Percentiles rank a stretch among this genome's conserved stretches.
phyloP scores from a whole-genome alignment of 2,329 filamentous ascomycete species.

The Knoxdaviesia proteae region DNA sequence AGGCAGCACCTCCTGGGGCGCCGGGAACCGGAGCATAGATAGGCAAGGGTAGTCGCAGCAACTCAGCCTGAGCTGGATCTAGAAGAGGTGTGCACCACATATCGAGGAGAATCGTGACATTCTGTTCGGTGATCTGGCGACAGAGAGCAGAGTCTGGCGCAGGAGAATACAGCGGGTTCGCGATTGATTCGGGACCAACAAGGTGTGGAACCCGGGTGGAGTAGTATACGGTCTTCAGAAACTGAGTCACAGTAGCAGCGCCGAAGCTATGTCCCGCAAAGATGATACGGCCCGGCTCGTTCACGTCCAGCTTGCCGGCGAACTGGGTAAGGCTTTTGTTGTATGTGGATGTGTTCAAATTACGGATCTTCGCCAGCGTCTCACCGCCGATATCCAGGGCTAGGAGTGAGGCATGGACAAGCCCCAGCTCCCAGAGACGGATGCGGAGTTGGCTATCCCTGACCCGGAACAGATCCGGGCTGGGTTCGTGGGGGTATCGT shows the following conservation, averaged over 20 bases:
- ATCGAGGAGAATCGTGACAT: constrained; percentile 51
- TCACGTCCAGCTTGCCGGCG: constrained; percentile 39
- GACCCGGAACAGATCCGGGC: constrained; percentile 41
- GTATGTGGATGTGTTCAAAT: constrained; percentile 28
- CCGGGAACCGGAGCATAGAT: constrained; percentile 32
- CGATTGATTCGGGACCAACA: constrained; percentile 15
- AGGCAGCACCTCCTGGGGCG: constrained; percentile 30
- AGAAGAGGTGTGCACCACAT: constrained; percentile 62
- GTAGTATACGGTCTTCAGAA: constrained; percentile 64
- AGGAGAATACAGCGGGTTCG: constrained; percentile 41
- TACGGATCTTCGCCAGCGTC: constrained; percentile 16
- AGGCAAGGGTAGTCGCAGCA: constrained; percentile 56
- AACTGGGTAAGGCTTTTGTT: constrained; percentile 33
- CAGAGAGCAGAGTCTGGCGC: constrained; percentile 31
- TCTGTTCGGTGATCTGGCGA: constrained; percentile 45
- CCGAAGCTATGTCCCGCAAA: constrained; percentile 73
- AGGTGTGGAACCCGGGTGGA: constrained; percentile 9
- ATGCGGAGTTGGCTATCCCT: constrained; percentile 55
- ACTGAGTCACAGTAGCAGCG: constrained; percentile 50
- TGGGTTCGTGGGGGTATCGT: constrained; percentile 29
- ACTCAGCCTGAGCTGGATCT: constrained; percentile 36
- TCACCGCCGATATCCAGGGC: constrained; percentile 36
- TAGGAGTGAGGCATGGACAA: constrained; percentile 46
- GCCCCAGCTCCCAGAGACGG: constrained; percentile 57
- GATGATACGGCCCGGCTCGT: constrained; percentile 49